Percentiles rank a stretch among this genome's conserved stretches.
These are phyloP conservation scores for Nemania sp. DNA, from an alignment of 2,329 filamentous ascomycete genomes.

Conservation along the genomic window DNA sequence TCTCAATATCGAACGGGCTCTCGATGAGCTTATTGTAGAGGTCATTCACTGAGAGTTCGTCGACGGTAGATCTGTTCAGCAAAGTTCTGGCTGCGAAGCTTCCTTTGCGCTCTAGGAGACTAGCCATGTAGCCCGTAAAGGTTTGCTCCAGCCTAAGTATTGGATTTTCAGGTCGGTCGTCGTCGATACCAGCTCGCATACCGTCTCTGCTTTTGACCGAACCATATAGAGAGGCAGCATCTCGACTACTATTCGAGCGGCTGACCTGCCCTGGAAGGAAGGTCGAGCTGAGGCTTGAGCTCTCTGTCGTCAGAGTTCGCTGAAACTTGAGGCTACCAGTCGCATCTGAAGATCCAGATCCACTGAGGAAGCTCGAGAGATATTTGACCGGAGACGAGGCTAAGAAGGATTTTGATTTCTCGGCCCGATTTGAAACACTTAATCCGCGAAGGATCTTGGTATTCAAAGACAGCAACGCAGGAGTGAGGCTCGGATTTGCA, in stretches of 20 bases:
- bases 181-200: constrained; percentile 51
- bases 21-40: constrained; percentile 88
- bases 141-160: constrained; percentile 80
- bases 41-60: constrained; percentile 83
- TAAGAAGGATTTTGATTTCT: constrained; percentile 71
- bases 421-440: constrained; percentile 63
- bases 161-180: constrained; percentile 64
- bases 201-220: constrained; percentile 56
- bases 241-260: constrained; percentile 53
- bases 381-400: constrained; percentile 89
- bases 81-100: constrained; percentile 81
- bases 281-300: constrained; percentile 42
- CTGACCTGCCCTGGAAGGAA: constrained; percentile 50
- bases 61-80: constrained; percentile 69
- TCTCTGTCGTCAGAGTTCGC: constrained; percentile 44
- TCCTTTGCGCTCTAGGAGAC: constrained; percentile 82
- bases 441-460: constrained; percentile 76
- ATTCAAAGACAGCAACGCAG: constrained; percentile 76
- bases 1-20: constrained; percentile 76
- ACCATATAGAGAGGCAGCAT: constrained; percentile 55
- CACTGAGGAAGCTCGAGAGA: constrained; percentile 78
- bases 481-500: constrained; percentile 65
- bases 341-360: constrained; percentile 53
- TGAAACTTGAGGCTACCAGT: constrained; percentile 47
- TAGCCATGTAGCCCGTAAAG: constrained; percentile 80